Conservation (phyloP, 73 alveolate genomes). For the Paraurostyla sp. region DNA sequence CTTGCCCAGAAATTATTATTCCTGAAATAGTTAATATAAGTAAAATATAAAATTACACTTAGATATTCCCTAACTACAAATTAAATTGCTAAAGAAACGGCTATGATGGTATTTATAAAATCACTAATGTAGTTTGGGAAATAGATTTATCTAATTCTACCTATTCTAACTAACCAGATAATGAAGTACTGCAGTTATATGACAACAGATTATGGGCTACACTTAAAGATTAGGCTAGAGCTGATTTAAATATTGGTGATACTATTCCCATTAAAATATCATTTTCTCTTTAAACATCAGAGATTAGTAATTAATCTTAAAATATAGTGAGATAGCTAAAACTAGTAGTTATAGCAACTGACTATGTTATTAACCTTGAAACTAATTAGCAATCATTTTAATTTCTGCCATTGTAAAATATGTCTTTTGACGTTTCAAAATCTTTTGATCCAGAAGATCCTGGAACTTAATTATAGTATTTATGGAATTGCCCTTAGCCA, state of each 20-base stretch:
- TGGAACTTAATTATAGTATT: not conserved
- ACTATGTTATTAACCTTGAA: not conserved
- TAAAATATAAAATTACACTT: not conserved
- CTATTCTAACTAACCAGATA: not conserved
- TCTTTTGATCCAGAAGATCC: slow-evolving; percentile 7
- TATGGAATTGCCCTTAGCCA: not conserved
- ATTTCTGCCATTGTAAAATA: not conserved
- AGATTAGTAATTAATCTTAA: not conserved
- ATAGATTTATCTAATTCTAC: not conserved
- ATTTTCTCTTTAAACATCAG: not conserved
- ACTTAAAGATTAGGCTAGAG: not conserved
- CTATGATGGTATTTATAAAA: not conserved
- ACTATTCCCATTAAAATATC: not conserved
- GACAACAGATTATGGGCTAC: not conserved
- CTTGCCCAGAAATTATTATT: not conserved
- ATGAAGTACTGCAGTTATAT: not conserved
- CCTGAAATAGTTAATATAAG: not conserved
- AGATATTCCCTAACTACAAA: not conserved
- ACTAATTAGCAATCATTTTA: not conserved
- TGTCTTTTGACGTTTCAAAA: not conserved
- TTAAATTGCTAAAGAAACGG: not conserved
- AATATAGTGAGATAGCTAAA: not conserved
- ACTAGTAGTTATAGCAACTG: not conserved
- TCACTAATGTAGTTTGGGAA: not conserved
- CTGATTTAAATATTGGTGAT: not conserved